Evolutionary conservation across 169 alveolate species (phyloP).

Genomic region (Cryptosporidium viatorum): DNA sequence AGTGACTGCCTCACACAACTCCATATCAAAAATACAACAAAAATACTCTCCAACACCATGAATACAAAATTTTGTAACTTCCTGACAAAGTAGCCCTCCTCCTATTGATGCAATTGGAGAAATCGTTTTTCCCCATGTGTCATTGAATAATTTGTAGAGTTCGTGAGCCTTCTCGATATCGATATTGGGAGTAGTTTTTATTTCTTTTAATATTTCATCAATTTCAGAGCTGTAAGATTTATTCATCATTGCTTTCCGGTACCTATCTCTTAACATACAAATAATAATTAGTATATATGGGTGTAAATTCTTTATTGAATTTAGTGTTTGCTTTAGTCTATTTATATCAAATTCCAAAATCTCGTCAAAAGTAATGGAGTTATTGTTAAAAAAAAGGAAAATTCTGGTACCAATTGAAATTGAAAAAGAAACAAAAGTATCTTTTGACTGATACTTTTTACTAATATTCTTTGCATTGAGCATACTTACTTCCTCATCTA

Average conservation of each 20-base stretch:
- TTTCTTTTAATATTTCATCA: background rate
- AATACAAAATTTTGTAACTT: conserved; percentile 44
- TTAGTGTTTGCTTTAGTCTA: background rate
- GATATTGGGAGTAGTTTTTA: conserved; percentile 16
- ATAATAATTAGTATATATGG: conserved; percentile 35
- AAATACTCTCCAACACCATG: conserved; percentile 32
- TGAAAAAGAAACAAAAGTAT: conserved; percentile 11
- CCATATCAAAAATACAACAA: conserved; percentile 71
- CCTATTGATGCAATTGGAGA: conserved; percentile 71
- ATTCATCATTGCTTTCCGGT: background rate
- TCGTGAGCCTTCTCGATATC: conserved; percentile 7
- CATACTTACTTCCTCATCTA: conserved; percentile 44
- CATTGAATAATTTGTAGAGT: background rate
- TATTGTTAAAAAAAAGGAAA: conserved; percentile 57
- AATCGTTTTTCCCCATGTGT: conserved; percentile 43
- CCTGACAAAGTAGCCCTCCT: conserved; percentile 69
- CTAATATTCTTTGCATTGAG: conserved; percentile 27
- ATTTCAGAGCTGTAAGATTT: background rate
- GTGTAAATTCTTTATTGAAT: conserved; percentile 24
- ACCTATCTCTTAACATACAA: conserved; percentile 3
- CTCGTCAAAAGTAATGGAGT: conserved; percentile 3
- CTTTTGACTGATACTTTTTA: background rate
- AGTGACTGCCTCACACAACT: conserved; percentile 55
- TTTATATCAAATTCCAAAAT: background rate
- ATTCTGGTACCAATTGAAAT: conserved; percentile 59